Evolutionary conservation across 2,329 filamentous ascomycete genomes (phyloP), one percentile per base, ranked within the genome.

Genomic region (Apiospora kogelbergensis): DNA sequence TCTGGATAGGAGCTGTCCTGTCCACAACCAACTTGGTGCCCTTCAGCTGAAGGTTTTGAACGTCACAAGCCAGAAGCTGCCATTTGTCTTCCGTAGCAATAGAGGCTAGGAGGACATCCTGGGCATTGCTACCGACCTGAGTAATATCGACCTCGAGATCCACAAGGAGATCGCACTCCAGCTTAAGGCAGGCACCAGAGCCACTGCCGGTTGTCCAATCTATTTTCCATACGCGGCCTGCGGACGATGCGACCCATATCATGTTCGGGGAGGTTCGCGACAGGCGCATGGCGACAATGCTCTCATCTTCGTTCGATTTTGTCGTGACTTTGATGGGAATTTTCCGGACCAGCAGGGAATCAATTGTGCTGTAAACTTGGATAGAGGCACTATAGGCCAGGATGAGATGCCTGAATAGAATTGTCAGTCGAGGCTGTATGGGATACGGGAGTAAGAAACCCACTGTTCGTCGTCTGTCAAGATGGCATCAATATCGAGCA

Each of bases 341-440:
- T 68, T 90, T 89, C 73, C 93, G 90, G 63, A 93, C 84, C 26
- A 97, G 88, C 65, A 97, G 87, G 1, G 96, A 98, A 68, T 94
- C 94, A 72, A 88, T 84, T 40, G 93, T 89, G 1, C 93, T 92
- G 80, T 96, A 97, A 33, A 97, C 86, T 78, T 94, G 92, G 67
- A 98, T 84, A 11, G 91, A 91, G 37, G 88, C 90, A 70, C 90
- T 88, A 75, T 93, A 93, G 41, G 91, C 88, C 68, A 97, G 79
- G 69, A 98, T 90, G 46, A 98, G 78, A 80, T 91, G 87, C 77
- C 93, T 94, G 45, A 45, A 26, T n/a, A 10, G 5, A 57, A 40
- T 70, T 74, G 74, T 82, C 67, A 81, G 76, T 65, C 37, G 40
- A n/a, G 9, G n/a, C 22, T 68, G 11, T 20, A 66, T 17, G 24